phyloP scores from a whole-genome alignment of 257 asterid species.

The Jacaranda copaia region DNA sequence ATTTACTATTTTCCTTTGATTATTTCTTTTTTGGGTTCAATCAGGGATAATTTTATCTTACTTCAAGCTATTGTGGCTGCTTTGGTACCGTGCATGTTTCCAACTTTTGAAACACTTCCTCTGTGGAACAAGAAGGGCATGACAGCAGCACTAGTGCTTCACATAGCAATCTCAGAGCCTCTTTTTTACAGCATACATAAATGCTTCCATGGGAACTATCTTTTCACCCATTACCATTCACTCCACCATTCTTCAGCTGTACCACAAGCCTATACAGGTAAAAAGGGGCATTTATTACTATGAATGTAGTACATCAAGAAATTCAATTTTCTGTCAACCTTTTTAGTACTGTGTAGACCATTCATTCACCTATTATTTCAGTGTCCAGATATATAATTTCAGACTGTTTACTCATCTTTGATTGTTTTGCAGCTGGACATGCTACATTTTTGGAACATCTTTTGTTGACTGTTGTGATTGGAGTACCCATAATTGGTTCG shows the following conservation, averaged over 20 bases:
- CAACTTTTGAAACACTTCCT: conserved; percentile 48
- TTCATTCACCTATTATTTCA: background rate
- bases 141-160: conserved; percentile 55
- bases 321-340: conserved; percentile 9
- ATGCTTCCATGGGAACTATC: conserved; percentile 64
- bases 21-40: background rate
- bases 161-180: conserved; percentile 74
- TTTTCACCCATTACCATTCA: conserved; percentile 70
- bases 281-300: conserved; percentile 4
- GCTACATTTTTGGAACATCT: conserved; percentile 78
- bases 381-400: background rate
- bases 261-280: conserved; percentile 86
- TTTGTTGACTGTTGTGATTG: conserved; percentile 62
- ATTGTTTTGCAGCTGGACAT: conserved; percentile 71
- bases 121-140: conserved; percentile 67
- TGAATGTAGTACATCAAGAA: background rate
- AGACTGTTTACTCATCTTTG: background rate
- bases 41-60: conserved; percentile 87
- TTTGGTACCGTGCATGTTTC: conserved; percentile 50
- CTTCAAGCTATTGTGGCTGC: conserved; percentile 74
- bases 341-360: background rate
- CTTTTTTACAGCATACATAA: conserved; percentile 75
- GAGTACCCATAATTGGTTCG: conserved; percentile 70
- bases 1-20: background rate
- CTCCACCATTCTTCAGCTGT: conserved; percentile 85